Evolutionary conservation across 441 rosid species (phyloP).

Genomic region (Mallotus repandus): DNA sequence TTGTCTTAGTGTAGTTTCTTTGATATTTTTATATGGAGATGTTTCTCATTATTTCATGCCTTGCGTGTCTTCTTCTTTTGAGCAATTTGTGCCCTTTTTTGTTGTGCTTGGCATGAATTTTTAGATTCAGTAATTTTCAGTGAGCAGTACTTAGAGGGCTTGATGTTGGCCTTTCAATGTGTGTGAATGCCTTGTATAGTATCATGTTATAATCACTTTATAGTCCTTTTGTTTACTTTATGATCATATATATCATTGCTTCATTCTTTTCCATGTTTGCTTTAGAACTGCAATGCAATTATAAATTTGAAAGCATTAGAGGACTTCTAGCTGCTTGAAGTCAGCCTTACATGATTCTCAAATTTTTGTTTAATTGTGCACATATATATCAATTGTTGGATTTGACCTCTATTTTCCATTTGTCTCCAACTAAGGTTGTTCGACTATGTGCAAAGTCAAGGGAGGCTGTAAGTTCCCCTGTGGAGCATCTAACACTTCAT

Average conservation of each 20-base stretch:
- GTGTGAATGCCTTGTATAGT: background rate
- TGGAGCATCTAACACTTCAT: constrained; percentile 98
- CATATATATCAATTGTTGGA: background rate
- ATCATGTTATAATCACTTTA: too few relatives aligned
- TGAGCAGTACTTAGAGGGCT: background rate
- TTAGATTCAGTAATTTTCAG: background rate
- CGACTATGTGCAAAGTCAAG: constrained; percentile 99
- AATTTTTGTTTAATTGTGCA: background rate
- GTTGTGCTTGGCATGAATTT: background rate
- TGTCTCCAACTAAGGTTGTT: constrained; percentile 60
- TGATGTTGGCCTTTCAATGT: background rate
- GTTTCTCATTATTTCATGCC: background rate
- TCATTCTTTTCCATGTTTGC: background rate
- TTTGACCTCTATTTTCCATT: constrained; percentile 11
- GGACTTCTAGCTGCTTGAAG: background rate
- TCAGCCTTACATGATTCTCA: background rate
- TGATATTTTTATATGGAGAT: background rate
- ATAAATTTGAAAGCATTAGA: background rate
- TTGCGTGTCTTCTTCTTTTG: background rate
- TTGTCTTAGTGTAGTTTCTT: background rate
- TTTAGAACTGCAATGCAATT: background rate
- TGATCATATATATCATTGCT: background rate
- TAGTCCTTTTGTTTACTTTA: background rate
- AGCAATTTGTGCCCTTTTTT: background rate
- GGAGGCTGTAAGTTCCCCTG: constrained; percentile 99